Percentiles rank a stretch among this genome's conserved stretches.
phyloP scores from a whole-genome alignment of 345 rosid genomes.

The Linum tenue region DNA sequence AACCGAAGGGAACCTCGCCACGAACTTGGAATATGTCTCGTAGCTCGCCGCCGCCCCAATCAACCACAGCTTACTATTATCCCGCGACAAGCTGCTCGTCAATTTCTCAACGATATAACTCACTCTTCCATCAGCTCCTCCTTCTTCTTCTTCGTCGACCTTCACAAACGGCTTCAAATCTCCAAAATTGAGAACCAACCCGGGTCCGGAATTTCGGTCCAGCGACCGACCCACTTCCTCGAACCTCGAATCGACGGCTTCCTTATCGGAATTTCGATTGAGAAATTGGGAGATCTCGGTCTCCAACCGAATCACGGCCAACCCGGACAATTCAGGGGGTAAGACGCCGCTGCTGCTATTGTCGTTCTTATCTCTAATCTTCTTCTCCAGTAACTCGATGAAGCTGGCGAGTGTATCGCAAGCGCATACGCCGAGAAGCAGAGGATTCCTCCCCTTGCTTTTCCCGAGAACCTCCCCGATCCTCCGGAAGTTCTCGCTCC shows the following conservation, averaged over 20 bases:
- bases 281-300: conserved; percentile 31
- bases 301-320: conserved; percentile 34
- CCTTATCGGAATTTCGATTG: conserved; percentile 17
- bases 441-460: conserved; percentile 34
- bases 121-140: conserved; percentile 14
- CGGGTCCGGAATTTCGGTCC: conserved; percentile 24
- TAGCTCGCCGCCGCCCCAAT: conserved; percentile 35
- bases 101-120: conserved; percentile 32
- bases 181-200: conserved; percentile 43
- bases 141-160: conserved; percentile 1
- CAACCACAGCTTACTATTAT: conserved; percentile 39
- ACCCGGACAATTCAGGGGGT: conserved; percentile 32
- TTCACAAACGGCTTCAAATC: conserved; percentile 32
- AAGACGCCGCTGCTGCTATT: conserved; percentile 25
- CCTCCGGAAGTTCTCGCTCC: conserved; percentile 37
- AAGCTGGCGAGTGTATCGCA: conserved; percentile 36
- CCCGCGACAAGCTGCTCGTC: conserved; percentile 28
- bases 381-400: conserved; percentile 20
- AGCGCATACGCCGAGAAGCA: conserved; percentile 48
- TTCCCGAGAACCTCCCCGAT: conserved; percentile 32
- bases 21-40: conserved; percentile 42
- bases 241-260: conserved; percentile 18
- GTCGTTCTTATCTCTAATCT: conserved; percentile 4
- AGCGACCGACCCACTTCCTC: conserved; percentile 24
- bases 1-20: conserved; percentile 34